Percentiles rank a stretch among this genome's conserved stretches.
phyloP scores from a whole-genome alignment of 169 alveolate genomes.

The Plasmodium billcollinsi region DNA sequence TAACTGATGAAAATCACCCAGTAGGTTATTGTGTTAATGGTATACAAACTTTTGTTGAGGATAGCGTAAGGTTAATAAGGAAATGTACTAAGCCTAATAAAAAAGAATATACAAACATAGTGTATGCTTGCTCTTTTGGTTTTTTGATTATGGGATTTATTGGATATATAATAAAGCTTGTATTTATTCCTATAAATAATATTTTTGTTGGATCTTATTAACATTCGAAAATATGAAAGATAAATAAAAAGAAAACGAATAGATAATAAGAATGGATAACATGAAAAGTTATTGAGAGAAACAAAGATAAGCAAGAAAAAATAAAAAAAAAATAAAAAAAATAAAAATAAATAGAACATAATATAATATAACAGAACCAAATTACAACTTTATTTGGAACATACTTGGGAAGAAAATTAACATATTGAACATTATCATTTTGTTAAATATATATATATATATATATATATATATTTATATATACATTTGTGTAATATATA shows the following conservation, averaged over 20 bases:
- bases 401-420: too few relatives aligned
- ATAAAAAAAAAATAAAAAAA: not conserved
- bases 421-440: too few relatives aligned
- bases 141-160: conserved; percentile 96
- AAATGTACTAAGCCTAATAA: conserved; percentile 96
- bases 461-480: too few relatives aligned
- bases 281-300: too few relatives aligned
- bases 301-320: not conserved
- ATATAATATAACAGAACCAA: too few relatives aligned
- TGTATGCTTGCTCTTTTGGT: conserved; percentile 95
- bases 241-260: not conserved
- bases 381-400: too few relatives aligned
- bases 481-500: too few relatives aligned
- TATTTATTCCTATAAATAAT: conserved; percentile 96
- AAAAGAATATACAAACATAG: conserved; percentile 90
- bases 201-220: conserved; percentile 89
- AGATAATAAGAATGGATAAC: not conserved
- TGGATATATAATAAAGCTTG: conserved; percentile 95
- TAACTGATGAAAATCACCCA: conserved; percentile 87
- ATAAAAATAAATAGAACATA: too few relatives aligned
- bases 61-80: conserved; percentile 92
- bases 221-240: not conserved
- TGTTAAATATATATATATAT: too few relatives aligned
- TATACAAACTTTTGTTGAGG: conserved; percentile 91
- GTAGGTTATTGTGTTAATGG: conserved; percentile 86